Base-by-base conservation (phyloP, 306 rosid genomes). In the Elaeagnus macrophylla region DNA sequence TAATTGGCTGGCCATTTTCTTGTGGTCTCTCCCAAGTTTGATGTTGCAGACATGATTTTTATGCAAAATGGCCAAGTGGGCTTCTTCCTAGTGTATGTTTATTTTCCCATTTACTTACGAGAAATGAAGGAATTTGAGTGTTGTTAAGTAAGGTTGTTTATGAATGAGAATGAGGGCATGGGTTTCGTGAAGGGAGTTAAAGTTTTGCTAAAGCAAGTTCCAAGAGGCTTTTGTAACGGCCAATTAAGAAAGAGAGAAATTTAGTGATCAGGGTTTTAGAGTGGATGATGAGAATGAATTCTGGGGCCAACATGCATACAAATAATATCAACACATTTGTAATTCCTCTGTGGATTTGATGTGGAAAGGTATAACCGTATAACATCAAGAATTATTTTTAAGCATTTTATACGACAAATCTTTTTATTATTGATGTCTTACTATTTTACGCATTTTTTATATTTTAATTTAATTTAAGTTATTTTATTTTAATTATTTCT, bases 221-320 rank as follows among this genome's bases (percentile, higher is more conserved):
- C 4, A 25, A 53, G 9, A 37, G 36, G 63, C 58, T 6, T 38
- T 47, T 69, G 59, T 39, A 38, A 70, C 75, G 32, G 72, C 71
- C 79, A 60, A 82, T 65, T 47, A 41, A 51, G 52, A 46, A 55
- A 62, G 55, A 15, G 52, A 60, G 44, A 36, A 53, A 15, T 36
- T 25, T 41, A 49, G 55, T 39, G 45, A 61, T n/a, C n/a, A n/a
- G 17, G 69, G 39, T 48, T 58, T 70, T 77, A 45, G 77, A 73
- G 71, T 74, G 95, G 72, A 39, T 62, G 72, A 72, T 77, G 81
- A 71, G 61, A 52, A 51, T 15, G 65, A 25, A 25, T 25, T 25
- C 42, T 49, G 10, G 51, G 52, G 62, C 38, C 56, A 38, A 52
- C 4, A 25, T 25, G 32, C 32, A 25, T 25, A 25, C 32, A 25